These are phyloP conservation scores for Plectosphaerella cucumerina DNA, from an alignment of 2,329 filamentous ascomycete species.

Conservation along the genomic window DNA sequence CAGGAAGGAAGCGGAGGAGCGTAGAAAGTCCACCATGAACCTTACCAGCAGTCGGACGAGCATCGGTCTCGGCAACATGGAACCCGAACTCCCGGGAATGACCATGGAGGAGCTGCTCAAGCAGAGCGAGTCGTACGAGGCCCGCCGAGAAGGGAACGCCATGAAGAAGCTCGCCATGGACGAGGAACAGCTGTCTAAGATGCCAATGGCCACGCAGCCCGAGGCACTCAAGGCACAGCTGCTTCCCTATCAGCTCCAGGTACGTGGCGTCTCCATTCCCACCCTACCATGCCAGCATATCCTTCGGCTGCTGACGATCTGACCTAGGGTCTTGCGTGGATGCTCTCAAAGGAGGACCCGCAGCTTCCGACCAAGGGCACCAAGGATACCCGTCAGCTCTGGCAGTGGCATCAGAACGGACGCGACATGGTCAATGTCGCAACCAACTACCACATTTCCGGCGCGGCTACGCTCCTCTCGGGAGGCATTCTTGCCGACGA, in stretches of 20 bases:
- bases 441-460: constrained; percentile 60
- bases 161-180: constrained; percentile 67
- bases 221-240: constrained; percentile 59
- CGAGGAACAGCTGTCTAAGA: constrained; percentile 64
- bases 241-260: constrained; percentile 73
- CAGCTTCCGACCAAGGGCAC: constrained; percentile 55
- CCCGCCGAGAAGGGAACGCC: constrained; percentile 59
- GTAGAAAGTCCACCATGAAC: constrained; percentile 35
- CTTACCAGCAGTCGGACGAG: constrained; percentile 33
- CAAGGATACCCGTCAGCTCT: constrained; percentile 66
- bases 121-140: constrained; percentile 63
- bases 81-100: constrained; percentile 25
- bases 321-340: constrained; percentile 73
- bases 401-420: constrained; percentile 53
- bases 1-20: constrained; percentile 47
- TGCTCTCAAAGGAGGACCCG: constrained; percentile 72
- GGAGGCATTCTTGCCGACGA: constrained; percentile 88
- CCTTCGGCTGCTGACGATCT: too few relatives aligned
- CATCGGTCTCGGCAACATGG: constrained; percentile 24
- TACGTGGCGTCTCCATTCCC: constrained; percentile 17
- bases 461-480: constrained; percentile 61
- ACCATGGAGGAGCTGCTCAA: constrained; percentile 61
- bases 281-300: constrained; percentile 5
- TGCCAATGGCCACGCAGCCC: constrained; percentile 72
- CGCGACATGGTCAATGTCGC: constrained; percentile 61